Conservation (phyloP, 805 yeast species). For the Groenewaldozyma salmanticensis region DNA sequence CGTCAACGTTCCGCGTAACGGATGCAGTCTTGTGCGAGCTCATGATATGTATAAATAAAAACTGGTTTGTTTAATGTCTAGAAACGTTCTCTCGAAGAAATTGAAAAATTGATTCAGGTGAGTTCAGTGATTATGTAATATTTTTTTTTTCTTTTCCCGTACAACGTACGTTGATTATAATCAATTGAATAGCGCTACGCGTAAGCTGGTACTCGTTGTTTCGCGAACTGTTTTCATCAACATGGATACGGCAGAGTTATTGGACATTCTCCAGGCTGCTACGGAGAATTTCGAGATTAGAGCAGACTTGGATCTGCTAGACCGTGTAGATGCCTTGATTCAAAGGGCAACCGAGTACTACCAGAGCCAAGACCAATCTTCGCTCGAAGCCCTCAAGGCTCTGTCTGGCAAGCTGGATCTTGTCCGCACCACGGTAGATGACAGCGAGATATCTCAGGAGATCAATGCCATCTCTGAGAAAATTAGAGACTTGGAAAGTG, state of each 20-base stretch:
- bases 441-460: neutral
- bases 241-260: neutral
- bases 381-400: conserved; percentile 11
- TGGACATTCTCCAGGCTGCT: conserved; percentile 7
- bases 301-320: conserved; percentile 19
- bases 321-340: conserved; percentile 12
- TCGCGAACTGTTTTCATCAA: too few relatives aligned
- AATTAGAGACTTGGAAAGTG: conserved; percentile 17
- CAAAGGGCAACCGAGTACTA: conserved; percentile 10
- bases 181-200: too few relatives aligned
- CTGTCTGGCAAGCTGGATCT: conserved; percentile 19
- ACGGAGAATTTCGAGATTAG: conserved; percentile 15
- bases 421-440: conserved; percentile 10
- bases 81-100: too few relatives aligned
- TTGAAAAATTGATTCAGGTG: too few relatives aligned
- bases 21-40: too few relatives aligned
- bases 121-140: too few relatives aligned
- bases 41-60: too few relatives aligned
- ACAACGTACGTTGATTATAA: too few relatives aligned
- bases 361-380: conserved; percentile 9
- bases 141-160: too few relatives aligned
- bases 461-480: conserved; percentile 9
- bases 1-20: neutral
- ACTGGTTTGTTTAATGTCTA: too few relatives aligned
- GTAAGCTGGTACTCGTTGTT: too few relatives aligned